Conservation (phyloP, 2,329 filamentous ascomycete genomes). For the Chrysosphaeria jannelii region DNA sequence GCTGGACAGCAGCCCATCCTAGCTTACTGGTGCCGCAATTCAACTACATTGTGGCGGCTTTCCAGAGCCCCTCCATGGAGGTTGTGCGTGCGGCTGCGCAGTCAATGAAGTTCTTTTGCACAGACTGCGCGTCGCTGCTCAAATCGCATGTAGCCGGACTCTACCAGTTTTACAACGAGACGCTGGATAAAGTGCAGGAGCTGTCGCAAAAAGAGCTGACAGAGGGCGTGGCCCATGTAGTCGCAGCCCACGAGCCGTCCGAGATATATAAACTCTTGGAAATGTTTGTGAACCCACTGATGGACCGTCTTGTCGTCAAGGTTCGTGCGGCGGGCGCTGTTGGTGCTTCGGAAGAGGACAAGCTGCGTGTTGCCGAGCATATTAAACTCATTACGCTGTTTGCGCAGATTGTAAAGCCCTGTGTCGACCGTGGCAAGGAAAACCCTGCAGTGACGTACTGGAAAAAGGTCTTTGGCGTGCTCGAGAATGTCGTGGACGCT, state of each 20-base stretch:
- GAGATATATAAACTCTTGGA: slow-evolving; percentile 69
- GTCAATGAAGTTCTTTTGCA: slow-evolving; percentile 90
- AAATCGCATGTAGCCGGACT: slow-evolving; percentile 60
- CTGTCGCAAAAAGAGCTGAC: slow-evolving; percentile 87
- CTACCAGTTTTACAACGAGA: slow-evolving; percentile 73
- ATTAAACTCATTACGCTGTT: slow-evolving; percentile 81
- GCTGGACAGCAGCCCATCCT: slow-evolving; percentile 87
- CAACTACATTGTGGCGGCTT: slow-evolving; percentile 82
- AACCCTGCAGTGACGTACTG: slow-evolving; percentile 93
- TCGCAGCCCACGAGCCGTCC: slow-evolving; percentile 54
- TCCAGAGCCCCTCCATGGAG: slow-evolving; percentile 65
- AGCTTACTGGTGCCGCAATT: slow-evolving; percentile 81
- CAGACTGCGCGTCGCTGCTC: slow-evolving; percentile 68
- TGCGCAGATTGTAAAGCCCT: slow-evolving; percentile 46
- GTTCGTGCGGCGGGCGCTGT: slow-evolving; percentile 67
- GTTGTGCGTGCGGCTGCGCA: slow-evolving; percentile 76
- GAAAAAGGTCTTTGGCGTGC: slow-evolving; percentile 68
- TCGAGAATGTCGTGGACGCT: slow-evolving; percentile 62
- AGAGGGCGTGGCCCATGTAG: slow-evolving; percentile 75
- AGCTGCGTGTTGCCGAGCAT: slow-evolving; percentile 72
- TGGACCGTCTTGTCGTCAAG: slow-evolving; percentile 58
- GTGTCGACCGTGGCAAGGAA: slow-evolving; percentile 32
- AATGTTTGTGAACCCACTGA: slow-evolving; percentile 73
- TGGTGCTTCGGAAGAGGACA: slow-evolving; percentile 54
- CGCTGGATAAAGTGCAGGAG: slow-evolving; percentile 60